Percentiles rank a stretch among this genome's conserved stretches.
Evolutionary conservation across 2,329 filamentous ascomycete species (phyloP).

Genomic region (Calonectria fujianensis): DNA sequence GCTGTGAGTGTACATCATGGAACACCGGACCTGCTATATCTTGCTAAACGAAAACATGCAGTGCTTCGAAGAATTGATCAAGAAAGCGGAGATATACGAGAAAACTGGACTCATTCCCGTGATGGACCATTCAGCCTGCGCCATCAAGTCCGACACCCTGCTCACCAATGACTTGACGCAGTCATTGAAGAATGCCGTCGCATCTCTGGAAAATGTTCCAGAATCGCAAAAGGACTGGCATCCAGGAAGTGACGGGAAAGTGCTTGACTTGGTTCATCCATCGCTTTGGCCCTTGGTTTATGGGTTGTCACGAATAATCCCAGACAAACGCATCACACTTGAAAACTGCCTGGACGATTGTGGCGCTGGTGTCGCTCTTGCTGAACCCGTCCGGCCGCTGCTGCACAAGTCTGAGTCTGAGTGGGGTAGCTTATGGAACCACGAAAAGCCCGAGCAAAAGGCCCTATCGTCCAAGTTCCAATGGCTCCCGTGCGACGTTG

Average conservation of each 20-base stretch:
- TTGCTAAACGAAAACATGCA: conserved; percentile 15
- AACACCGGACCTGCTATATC: no score
- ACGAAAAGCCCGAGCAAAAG: background rate
- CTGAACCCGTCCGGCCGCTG: background rate
- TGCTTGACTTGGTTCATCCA: conserved; percentile 78
- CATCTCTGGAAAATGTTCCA: conserved; percentile 69
- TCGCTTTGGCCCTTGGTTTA: conserved; percentile 78
- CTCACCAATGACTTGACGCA: conserved; percentile 48
- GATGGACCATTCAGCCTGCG: conserved; percentile 54
- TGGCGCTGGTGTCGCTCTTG: conserved; percentile 53
- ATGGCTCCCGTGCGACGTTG: conserved; percentile 71
- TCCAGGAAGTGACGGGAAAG: conserved; percentile 72
- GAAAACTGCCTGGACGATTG: conserved; percentile 57
- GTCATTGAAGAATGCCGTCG: conserved; percentile 64
- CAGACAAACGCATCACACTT: conserved; percentile 58
- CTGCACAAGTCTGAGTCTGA: no score
- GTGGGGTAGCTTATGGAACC: background rate
- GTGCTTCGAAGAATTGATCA: conserved; percentile 55
- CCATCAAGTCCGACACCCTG: conserved; percentile 57
- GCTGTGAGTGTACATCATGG: conserved; percentile 46
- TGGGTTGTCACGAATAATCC: conserved; percentile 63
- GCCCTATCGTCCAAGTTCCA: conserved; percentile 58
- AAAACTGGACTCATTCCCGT: conserved; percentile 55
- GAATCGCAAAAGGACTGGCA: conserved; percentile 75
- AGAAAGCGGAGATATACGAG: conserved; percentile 56